These are phyloP conservation scores for Penicillium psychrosexuale DNA, from an alignment of 2,329 filamentous ascomycete species.

Conservation along the genomic window DNA sequence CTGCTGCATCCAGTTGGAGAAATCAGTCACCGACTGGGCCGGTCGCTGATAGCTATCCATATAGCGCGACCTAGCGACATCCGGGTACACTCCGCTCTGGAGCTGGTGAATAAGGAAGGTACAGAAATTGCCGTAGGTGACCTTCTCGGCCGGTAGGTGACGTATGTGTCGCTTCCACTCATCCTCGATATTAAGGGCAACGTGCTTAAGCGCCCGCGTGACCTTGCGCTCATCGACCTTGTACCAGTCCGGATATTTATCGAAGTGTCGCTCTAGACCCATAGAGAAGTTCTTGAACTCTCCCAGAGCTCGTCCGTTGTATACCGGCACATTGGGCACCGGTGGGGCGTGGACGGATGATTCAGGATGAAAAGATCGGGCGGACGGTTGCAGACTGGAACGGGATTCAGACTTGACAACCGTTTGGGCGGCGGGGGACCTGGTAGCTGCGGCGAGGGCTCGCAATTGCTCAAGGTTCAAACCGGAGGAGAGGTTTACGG, in stretches of 20 bases:
- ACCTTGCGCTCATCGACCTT: conserved; percentile 4
- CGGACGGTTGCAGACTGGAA: background rate
- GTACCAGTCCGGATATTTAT: conserved; percentile 4
- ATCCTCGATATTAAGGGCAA: conserved; percentile 4
- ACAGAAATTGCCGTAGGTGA: conserved; percentile 9
- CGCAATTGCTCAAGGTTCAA: conserved; percentile 3
- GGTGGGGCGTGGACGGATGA: background rate
- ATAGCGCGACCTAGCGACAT: conserved; percentile 3
- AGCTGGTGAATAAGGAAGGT: conserved; percentile 13
- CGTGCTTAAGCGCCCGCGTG: conserved; percentile 4
- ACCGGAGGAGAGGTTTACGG: background rate
- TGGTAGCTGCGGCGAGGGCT: conserved; percentile 6
- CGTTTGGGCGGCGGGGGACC: background rate
- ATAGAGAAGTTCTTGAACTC: conserved; percentile 10
- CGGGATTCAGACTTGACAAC: background rate
- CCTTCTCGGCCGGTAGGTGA: background rate
- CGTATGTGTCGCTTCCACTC: conserved; percentile 4
- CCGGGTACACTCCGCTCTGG: background rate
- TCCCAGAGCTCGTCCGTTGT: conserved; percentile 2
- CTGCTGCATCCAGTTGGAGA: conserved; percentile 10
- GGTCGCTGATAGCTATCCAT: conserved; percentile 1
- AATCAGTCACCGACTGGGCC: conserved; percentile 5
- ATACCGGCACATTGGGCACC: conserved; percentile 3
- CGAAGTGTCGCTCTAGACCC: conserved; percentile 9
- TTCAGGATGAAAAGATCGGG: background rate